phyloP scores from a whole-genome alignment of 352 stramenopile species.

The Phytopythium chamaehyphon region DNA sequence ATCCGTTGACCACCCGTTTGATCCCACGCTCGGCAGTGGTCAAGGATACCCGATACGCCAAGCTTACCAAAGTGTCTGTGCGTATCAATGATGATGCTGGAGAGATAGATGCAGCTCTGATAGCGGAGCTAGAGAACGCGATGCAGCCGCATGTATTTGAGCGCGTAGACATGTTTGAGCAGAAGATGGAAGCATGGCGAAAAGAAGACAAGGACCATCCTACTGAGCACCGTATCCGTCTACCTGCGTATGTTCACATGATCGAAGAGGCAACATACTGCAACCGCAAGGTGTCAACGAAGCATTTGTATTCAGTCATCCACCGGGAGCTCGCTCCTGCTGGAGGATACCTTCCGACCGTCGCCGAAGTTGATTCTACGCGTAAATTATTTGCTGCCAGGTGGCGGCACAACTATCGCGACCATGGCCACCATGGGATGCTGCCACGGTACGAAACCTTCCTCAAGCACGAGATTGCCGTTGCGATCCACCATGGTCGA shows the following conservation, averaged over 20 bases:
- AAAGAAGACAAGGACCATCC: background rate
- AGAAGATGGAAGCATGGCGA: no score
- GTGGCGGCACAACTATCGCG: conserved; percentile 26
- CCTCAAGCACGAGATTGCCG: conserved; percentile 15
- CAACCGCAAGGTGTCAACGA: conserved; percentile 18
- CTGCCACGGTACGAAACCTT: conserved; percentile 61
- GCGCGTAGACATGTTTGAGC: background rate
- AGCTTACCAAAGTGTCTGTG: background rate
- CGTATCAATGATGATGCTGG: background rate
- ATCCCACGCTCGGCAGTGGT: conserved; percentile 1
- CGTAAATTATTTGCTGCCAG: conserved; percentile 34
- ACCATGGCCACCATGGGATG: conserved; percentile 35
- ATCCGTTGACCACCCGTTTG: background rate
- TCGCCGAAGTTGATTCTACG: conserved; percentile 28
- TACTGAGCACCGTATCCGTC: conserved; percentile 14
- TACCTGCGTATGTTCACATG: conserved; percentile 49
- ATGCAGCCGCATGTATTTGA: conserved; percentile 1
- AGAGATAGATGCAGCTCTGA: conserved; percentile 24
- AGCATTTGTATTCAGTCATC: conserved; percentile 42
- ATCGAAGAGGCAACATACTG: conserved; percentile 60
- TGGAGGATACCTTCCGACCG: conserved; percentile 40
- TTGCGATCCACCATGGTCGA: conserved; percentile 1
- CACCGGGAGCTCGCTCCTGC: conserved; percentile 26
- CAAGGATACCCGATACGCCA: conserved; percentile 5
- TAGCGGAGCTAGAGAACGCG: conserved; percentile 23